Conservation (phyloP, 345 rosid genomes). For the Arabidopsis arenosa region DNA sequence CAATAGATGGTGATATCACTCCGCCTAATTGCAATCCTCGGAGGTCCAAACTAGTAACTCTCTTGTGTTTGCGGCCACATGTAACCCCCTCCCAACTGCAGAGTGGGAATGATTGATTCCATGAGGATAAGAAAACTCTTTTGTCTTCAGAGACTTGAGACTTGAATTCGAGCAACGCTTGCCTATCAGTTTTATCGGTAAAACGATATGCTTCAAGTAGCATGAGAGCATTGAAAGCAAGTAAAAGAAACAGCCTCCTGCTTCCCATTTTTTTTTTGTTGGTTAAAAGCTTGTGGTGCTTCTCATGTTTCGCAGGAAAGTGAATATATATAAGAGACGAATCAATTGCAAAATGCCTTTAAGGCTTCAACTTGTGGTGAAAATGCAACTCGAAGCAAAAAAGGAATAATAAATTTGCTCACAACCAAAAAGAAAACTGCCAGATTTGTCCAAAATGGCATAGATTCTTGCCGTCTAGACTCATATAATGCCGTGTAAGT, state of each 20-base stretch:
- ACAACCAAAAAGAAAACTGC: constrained; percentile 33
- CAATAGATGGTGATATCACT: background rate
- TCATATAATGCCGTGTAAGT: background rate
- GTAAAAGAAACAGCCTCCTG: no score
- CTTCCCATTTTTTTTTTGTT: no score
- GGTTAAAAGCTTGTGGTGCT: no score
- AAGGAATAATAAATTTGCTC: constrained; percentile 48
- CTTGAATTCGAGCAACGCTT: background rate
- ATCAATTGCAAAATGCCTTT: background rate
- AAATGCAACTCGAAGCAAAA: constrained; percentile 18
- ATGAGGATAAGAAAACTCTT: background rate
- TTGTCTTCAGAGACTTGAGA: background rate
- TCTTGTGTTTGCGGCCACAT: background rate
- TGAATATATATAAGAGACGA: background rate
- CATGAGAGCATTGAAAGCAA: background rate
- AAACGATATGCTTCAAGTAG: background rate
- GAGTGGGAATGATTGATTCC: background rate
- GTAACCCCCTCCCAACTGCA: background rate
- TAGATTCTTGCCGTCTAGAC: no score
- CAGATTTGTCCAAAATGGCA: background rate
- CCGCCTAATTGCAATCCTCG: background rate
- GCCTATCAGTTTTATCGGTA: background rate
- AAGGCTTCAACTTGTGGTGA: background rate
- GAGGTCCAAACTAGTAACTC: background rate
- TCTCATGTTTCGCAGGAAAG: background rate